phyloP scores from a whole-genome alignment of 2,329 filamentous ascomycete species.

The Nannizzia gypsea region DNA sequence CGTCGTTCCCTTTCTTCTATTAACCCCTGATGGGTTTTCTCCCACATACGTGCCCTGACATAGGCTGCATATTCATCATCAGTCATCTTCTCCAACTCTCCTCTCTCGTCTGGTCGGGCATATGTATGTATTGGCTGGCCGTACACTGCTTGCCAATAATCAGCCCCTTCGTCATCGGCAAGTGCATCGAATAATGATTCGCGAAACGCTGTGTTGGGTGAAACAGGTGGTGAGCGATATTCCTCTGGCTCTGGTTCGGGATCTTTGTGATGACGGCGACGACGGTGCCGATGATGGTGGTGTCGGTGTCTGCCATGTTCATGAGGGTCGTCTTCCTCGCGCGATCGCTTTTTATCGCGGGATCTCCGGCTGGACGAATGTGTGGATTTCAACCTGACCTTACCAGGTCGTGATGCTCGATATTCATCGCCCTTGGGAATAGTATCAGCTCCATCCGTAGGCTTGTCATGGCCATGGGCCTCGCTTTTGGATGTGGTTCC shows the following conservation, averaged over 20 bases:
- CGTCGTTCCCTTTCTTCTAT: conserved; percentile 60
- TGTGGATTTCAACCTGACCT: conserved; percentile 27
- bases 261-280: conserved; percentile 21
- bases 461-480: neutral
- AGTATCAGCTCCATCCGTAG: neutral
- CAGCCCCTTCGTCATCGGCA: conserved; percentile 89
- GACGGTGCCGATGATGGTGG: conserved; percentile 16
- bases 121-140: conserved; percentile 87
- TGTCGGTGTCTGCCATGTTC: conserved; percentile 15
- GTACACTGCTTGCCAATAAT: conserved; percentile 94
- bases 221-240: conserved; percentile 30
- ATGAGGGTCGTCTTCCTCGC: conserved; percentile 12
- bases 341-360: neutral
- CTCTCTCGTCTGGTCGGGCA: conserved; percentile 42
- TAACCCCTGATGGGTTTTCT: conserved; percentile 77
- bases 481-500: neutral
- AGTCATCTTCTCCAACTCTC: conserved; percentile 66
- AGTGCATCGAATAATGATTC: conserved; percentile 94
- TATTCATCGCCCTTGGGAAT: conserved; percentile 12
- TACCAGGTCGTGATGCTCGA: conserved; percentile 14
- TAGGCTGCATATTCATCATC: conserved; percentile 86
- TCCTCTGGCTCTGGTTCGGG: conserved; percentile 9
- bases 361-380: neutral
- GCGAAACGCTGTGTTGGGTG: conserved; percentile 67
- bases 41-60: conserved; percentile 86